Percentiles rank a stretch among this genome's conserved stretches.
Evolutionary conservation across 2,329 filamentous ascomycete species (phyloP).

Genomic region (Kalaharituber pfeilii): DNA sequence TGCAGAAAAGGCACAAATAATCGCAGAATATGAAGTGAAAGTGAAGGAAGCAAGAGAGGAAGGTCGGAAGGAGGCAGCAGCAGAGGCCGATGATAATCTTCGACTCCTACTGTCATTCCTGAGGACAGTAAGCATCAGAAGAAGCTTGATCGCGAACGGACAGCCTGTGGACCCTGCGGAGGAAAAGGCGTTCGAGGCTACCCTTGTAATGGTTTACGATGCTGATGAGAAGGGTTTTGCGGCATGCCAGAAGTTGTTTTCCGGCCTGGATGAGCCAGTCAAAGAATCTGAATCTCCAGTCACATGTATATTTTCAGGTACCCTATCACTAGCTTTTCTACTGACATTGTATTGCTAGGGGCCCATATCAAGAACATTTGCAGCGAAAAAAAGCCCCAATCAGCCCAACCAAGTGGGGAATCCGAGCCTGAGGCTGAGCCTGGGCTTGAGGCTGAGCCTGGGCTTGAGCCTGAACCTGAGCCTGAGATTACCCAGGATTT

Average conservation of each 20-base stretch:
- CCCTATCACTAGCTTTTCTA: slow-evolving; percentile 4
- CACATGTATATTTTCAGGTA: slow-evolving; percentile 44
- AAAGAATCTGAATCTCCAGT: slow-evolving; percentile 46
- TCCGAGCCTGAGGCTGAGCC: slow-evolving; percentile 6
- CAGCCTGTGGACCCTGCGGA: slow-evolving; percentile 35
- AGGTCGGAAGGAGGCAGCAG: slow-evolving; percentile 28
- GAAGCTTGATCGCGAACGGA: slow-evolving; percentile 49
- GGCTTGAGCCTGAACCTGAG: neutral
- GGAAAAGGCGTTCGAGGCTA: slow-evolving; percentile 64
- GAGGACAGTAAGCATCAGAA: slow-evolving; percentile 57
- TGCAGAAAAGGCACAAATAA: slow-evolving; percentile 38
- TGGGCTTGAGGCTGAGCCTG: slow-evolving; percentile 5
- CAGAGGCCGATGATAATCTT: slow-evolving; percentile 40
- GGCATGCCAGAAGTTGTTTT: slow-evolving; percentile 59
- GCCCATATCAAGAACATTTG: slow-evolving; percentile 38
- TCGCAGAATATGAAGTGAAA: slow-evolving; percentile 34
- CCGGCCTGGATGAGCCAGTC: slow-evolving; percentile 51
- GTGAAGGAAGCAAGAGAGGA: slow-evolving; percentile 38
- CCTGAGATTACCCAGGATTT: slow-evolving; percentile 1
- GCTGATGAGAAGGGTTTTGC: slow-evolving; percentile 58
- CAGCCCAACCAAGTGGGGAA: slow-evolving; percentile 10
- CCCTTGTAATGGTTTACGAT: slow-evolving; percentile 59
- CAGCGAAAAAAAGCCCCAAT: neutral
- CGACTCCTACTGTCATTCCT: slow-evolving; percentile 63
- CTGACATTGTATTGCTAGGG: slow-evolving; percentile 29